Percentiles rank a stretch among this genome's conserved stretches.
phyloP scores from a whole-genome alignment of 306 rosid species.

The Sesbania bispinosa region DNA sequence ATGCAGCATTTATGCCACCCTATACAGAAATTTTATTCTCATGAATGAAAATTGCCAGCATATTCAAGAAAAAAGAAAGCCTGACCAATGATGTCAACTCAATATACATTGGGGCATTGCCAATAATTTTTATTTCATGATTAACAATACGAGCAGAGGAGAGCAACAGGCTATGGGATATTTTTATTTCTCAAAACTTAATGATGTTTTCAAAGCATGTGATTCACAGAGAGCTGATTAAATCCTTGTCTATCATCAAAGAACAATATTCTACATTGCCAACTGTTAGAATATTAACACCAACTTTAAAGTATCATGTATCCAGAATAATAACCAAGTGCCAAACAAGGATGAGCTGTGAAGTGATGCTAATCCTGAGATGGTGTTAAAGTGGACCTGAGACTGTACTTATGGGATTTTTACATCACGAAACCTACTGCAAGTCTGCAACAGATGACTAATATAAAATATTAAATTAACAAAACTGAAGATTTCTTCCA shows the following conservation, averaged over 20 bases:
- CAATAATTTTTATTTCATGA: neutral
- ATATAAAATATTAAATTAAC: neutral
- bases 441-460: neutral
- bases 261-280: neutral
- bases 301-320: neutral
- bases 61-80: too few relatives aligned
- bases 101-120: neutral
- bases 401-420: neutral
- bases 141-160: neutral
- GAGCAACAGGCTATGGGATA: neutral
- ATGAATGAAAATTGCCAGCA: slow-evolving; percentile 1
- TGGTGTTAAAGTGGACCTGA: neutral
- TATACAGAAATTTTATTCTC: slow-evolving; percentile 25
- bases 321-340: neutral
- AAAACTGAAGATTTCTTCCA: neutral
- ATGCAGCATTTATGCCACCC: slow-evolving; percentile 97
- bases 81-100: slow-evolving; percentile 13
- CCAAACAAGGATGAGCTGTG: slow-evolving; percentile 5
- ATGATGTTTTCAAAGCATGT: too few relatives aligned
- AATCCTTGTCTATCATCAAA: neutral
- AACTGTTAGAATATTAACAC: too few relatives aligned
- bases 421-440: neutral
- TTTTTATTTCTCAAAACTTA: too few relatives aligned
- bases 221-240: too few relatives aligned
- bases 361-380: neutral